These are phyloP conservation scores for Stygiomarasmius scandens DNA, from an alignment of 1,284 basidiomycete species.

Conservation along the genomic window DNA sequence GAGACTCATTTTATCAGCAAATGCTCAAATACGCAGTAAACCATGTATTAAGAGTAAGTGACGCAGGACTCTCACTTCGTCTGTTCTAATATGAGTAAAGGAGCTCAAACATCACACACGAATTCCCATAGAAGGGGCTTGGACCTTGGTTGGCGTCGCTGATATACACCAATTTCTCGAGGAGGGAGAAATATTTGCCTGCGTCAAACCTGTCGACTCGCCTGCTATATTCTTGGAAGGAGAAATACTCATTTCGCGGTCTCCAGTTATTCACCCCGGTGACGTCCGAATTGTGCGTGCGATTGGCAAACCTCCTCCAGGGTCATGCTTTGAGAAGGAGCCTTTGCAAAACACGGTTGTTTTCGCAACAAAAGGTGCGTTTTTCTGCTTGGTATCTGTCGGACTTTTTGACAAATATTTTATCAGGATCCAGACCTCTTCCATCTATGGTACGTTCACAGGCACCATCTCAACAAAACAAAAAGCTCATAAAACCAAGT, in stretches of 20 bases:
- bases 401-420: too few species aligned
- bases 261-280: conserved; percentile 70
- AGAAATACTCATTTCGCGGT: conserved; percentile 58
- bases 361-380: conserved; percentile 55
- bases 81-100: conserved; percentile 23
- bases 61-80: not conserved
- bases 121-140: conserved; percentile 63
- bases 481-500: too few species aligned
- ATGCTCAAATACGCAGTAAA: conserved; percentile 55
- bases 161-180: conserved; percentile 57
- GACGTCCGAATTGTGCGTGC: conserved; percentile 65
- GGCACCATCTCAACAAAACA: too few species aligned
- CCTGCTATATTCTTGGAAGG: conserved; percentile 54
- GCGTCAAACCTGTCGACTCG: conserved; percentile 42
- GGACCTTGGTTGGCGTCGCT: conserved; percentile 70
- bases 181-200: conserved; percentile 60
- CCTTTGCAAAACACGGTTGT: conserved; percentile 59
- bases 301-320: conserved; percentile 56
- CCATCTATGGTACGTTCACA: too few species aligned
- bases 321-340: conserved; percentile 52
- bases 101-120: conserved; percentile 34
- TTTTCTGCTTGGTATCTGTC: too few species aligned
- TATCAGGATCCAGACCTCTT: too few species aligned
- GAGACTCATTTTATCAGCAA: conserved; percentile 52
- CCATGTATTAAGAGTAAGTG: conserved; percentile 55